phyloP scores from a whole-genome alignment of 176 grass and related monocot species.

The Paspalum notatum region DNA sequence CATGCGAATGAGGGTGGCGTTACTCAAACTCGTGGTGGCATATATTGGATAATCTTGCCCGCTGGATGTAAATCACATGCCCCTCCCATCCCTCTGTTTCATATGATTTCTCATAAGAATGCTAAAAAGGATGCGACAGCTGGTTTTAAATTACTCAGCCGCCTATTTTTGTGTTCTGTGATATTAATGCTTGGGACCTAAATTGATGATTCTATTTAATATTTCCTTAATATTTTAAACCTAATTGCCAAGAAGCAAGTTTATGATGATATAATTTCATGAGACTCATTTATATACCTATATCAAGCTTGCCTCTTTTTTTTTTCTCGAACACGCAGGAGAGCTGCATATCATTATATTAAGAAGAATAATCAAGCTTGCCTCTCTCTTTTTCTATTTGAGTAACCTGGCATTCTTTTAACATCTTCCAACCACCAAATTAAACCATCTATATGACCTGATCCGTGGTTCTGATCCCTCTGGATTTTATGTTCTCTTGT shows the following conservation, averaged over 20 bases:
- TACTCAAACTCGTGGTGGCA: slow-evolving; percentile 94
- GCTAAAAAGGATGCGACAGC: slow-evolving; percentile 1
- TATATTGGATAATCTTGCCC: slow-evolving; percentile 97
- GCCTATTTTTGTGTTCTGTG: neutral
- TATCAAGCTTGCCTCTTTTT: too few relatives aligned
- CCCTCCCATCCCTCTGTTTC: neutral
- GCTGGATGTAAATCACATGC: slow-evolving; percentile 84
- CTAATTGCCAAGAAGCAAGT: neutral
- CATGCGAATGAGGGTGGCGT: slow-evolving; percentile 93
- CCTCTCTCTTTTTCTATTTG: neutral
- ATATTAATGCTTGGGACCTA: slow-evolving; percentile 7
- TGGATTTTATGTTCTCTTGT: slow-evolving; percentile 30
- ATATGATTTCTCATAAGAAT: slow-evolving; percentile 21
- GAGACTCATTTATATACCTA: neutral
- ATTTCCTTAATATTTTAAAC: neutral
- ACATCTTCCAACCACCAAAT: slow-evolving; percentile 3
- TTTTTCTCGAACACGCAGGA: too few relatives aligned
- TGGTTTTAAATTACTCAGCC: neutral
- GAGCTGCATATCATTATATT: too few relatives aligned
- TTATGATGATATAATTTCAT: neutral
- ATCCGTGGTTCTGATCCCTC: slow-evolving; percentile 3
- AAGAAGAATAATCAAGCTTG: too few relatives aligned
- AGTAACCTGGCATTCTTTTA: slow-evolving; percentile 29
- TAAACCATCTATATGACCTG: neutral
- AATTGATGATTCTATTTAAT: neutral